Evolutionary conservation across 352 stramenopile genomes (phyloP).

Genomic region (Phytophthora citricola): DNA sequence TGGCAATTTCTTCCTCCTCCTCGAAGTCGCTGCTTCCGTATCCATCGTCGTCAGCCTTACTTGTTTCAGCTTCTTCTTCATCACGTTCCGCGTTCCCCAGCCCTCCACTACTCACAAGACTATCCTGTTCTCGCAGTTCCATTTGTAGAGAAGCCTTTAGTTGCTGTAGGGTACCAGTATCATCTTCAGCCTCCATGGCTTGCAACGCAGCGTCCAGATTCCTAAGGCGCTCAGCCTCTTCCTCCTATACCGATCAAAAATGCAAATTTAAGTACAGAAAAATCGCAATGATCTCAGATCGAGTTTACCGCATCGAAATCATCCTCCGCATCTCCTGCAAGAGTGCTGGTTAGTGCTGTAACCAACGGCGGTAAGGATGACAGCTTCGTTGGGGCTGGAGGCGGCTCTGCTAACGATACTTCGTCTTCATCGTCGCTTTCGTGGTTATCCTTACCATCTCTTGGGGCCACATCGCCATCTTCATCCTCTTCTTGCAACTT

Average conservation of each 20-base stretch:
- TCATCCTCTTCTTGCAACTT: constrained; percentile 18
- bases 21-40: constrained; percentile 90
- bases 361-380: constrained; percentile 33
- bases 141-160: constrained; percentile 76
- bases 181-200: constrained; percentile 86
- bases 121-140: constrained; percentile 61
- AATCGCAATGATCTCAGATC: not conserved
- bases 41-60: constrained; percentile 32
- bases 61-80: constrained; percentile 8
- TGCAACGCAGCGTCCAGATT: constrained; percentile 82
- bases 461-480: constrained; percentile 23
- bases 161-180: constrained; percentile 79
- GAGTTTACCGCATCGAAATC: constrained; percentile 62
- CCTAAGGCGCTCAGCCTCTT: constrained; percentile 61
- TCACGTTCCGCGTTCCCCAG: constrained; percentile 12
- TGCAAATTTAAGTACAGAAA: constrained; percentile 1
- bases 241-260: constrained; percentile 34
- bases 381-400: constrained; percentile 29
- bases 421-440: constrained; percentile 29
- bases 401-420: constrained; percentile 30
- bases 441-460: constrained; percentile 23
- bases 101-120: constrained; percentile 30
- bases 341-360: not conserved
- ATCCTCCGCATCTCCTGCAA: constrained; percentile 43
- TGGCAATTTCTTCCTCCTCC: constrained; percentile 77